Evolutionary conservation across 2,329 filamentous ascomycete species (phyloP), one percentile per base, ranked within the genome.

Genomic region (Allantophomopsis lycopodina): DNA sequence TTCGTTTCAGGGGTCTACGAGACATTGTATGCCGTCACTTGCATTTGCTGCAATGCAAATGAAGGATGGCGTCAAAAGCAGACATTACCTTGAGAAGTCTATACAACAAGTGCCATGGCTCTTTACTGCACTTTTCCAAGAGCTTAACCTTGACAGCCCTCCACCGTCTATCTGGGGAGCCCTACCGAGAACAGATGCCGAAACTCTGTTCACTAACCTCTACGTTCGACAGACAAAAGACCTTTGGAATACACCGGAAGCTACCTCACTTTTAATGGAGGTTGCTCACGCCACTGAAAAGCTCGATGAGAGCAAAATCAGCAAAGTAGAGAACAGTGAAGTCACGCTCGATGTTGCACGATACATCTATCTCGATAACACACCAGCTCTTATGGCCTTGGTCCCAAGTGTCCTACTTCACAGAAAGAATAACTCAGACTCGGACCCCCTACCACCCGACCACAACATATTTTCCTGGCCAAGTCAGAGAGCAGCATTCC

Each of bases 131-230:
- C 64, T 98, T 4, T 91, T 89, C 55, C 79, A 83, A 49, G 82
- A 85, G 36, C 66, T 96, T 18, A 78, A 81, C 46, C 68, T 95
- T 21, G 80, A 86, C 48, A 61, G 72, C 6, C 66, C 84, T 7
- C 88, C 91, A 2, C 79, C 79, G 28, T 73, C 77, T 0, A 73
- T 96, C 23, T 96, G 91, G 89, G 88, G 84, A 38, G 71, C 79
- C 44, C 69, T 76, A 50, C 74, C 83, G 5, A 69, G 78, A 16
- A 54, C 46, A 12, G 47, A 53, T 18, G 50, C 52, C 4, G 55
- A 83, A 48, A 68, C 69, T 43, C 59, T 84, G 2, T 63, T 79
- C 17, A 69, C 70, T 4, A 73, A 78, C 47, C 63, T 83, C 1
- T 84, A 83, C 49, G 68, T 78, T n/a, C 61, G 63, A 3, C 70